These are phyloP conservation scores for Amauroascus verrucosus DNA, from an alignment of 2,329 filamentous ascomycete species.

Conservation along the genomic window DNA sequence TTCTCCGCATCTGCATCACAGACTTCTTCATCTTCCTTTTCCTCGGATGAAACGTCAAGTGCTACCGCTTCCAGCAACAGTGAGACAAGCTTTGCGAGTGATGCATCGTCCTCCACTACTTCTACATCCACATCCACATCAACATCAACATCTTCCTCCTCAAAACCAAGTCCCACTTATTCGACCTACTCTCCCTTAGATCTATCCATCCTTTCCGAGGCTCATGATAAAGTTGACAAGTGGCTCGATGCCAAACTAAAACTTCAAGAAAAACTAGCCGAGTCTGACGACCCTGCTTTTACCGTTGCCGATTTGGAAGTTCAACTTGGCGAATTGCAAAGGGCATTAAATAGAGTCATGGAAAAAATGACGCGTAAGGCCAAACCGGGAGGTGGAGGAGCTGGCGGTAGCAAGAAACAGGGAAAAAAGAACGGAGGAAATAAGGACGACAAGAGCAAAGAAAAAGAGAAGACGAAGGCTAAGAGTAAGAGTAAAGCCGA, in stretches of 20 bases:
- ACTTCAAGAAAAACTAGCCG: slow-evolving; percentile 59
- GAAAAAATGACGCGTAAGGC: slow-evolving; percentile 46
- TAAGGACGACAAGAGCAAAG: slow-evolving; percentile 24
- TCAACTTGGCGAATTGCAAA: slow-evolving; percentile 61
- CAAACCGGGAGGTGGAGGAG: slow-evolving; percentile 16
- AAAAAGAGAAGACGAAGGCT: slow-evolving; percentile 18
- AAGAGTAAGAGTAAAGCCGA: slow-evolving; percentile 21
- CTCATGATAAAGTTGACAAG: slow-evolving; percentile 51
- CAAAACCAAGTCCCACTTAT: slow-evolving; percentile 43
- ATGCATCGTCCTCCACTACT: slow-evolving; percentile 30
- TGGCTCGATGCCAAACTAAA: slow-evolving; percentile 68
- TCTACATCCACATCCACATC: too few species aligned
- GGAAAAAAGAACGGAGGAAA: slow-evolving; percentile 18
- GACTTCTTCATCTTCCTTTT: slow-evolving; percentile 26
- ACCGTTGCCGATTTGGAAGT: slow-evolving; percentile 59
- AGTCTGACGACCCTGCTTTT: slow-evolving; percentile 64
- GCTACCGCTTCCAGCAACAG: slow-evolving; percentile 32
- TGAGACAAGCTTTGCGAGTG: slow-evolving; percentile 30
- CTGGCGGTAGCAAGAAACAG: slow-evolving; percentile 20
- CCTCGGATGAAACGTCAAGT: slow-evolving; percentile 19
- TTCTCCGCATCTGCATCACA: slow-evolving; percentile 44
- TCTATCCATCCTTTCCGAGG: slow-evolving; percentile 52
- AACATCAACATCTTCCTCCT: slow-evolving; percentile 28
- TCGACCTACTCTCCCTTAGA: slow-evolving; percentile 65
- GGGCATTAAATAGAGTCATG: slow-evolving; percentile 58